Evolutionary conservation across 495 filamentous ascomycete species (phyloP), one percentile per base, ranked within the genome.

Genomic region (Penicillium lividum): DNA sequence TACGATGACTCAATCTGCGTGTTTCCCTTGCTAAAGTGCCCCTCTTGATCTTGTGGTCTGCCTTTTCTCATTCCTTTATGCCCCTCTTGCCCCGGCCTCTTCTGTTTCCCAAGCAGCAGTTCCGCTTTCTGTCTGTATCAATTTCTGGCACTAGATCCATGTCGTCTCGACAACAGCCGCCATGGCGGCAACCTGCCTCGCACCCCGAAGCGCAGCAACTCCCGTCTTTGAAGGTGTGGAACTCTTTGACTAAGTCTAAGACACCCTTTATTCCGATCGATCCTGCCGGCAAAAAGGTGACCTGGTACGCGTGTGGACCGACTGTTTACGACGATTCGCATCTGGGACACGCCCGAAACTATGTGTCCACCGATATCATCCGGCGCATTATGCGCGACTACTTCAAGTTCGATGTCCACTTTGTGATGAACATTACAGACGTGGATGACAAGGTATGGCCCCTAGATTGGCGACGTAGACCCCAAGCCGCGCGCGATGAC

Each of bases 391-490:
- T 98, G 74, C 72, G 78, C 60, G 87, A 96, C 68, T 93, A 95
- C 73, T 96, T 97, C 68, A 84, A 84, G 45, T 96, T 87, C 70
- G 79, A 92, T 33, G 85, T 98, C 54, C 83, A 88, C 44, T 97
- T 96, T 80, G 91, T 97, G 47, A 93, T 95, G 89, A 98, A 98
- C 72, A 90, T 96, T 63, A 96, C 93, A 5, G 91, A 96, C 75
- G 83, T 96, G 2, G 92, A 96, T 69, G 91, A 96, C 75, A 98
- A 96, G 84, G 86, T 89, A 68, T 54, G 65, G 1, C 47, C 13
- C 11, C 30, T 22, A 33, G n/a, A 52, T 30, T 38, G 10, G 40
- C n/a, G 15, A 16, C n/a, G 1, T 40, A 15, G 38, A 40, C 38
- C 38, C 38, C 38, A 40, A 15, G 13, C 38, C 42, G 47, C 16